These are phyloP conservation scores for Suillus paluster DNA, from an alignment of 768 basidiomycete species.

Conservation along the genomic window DNA sequence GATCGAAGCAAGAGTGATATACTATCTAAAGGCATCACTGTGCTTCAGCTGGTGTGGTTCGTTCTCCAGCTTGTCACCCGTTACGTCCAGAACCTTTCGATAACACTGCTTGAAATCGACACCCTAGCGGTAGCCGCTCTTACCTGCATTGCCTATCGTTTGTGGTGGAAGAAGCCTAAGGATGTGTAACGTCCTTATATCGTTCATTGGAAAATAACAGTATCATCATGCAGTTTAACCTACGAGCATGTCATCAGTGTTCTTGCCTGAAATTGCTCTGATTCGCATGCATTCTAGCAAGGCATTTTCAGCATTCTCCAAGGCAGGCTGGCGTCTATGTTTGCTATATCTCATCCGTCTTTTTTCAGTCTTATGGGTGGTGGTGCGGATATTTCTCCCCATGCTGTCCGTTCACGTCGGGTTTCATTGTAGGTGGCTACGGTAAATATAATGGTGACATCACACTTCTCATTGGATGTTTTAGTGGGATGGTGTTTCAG, in stretches of 20 bases:
- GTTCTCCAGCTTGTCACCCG: constrained; percentile 34
- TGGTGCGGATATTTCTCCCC: not conserved
- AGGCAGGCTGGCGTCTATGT: accelerated
- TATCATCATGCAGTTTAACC: not conserved
- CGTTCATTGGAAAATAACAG: not conserved
- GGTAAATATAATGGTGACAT: not conserved
- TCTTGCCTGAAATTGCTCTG: not conserved
- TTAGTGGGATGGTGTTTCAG: constrained; percentile 24
- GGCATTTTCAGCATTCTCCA: too few relatives aligned
- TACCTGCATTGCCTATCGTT: constrained; percentile 32
- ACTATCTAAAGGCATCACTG: constrained; percentile 38
- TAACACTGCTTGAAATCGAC: constrained; percentile 43
- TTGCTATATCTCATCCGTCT: not conserved
- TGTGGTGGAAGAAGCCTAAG: constrained; percentile 48
- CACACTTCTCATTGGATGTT: not conserved
- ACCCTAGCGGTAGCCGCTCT: constrained; percentile 40
- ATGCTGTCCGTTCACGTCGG: not conserved
- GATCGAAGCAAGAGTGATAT: constrained; percentile 38
- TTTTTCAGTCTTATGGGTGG: not conserved
- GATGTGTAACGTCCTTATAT: constrained; percentile 28
- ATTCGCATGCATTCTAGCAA: not conserved
- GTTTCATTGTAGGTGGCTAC: constrained; percentile 2
- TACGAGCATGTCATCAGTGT: not conserved
- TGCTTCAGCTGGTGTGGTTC: constrained; percentile 43
- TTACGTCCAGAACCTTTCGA: constrained; percentile 23